Evolutionary conservation across 2,329 filamentous ascomycete genomes (phyloP), one percentile per base, ranked within the genome.

Genomic region (Aspergillus neoniger): DNA sequence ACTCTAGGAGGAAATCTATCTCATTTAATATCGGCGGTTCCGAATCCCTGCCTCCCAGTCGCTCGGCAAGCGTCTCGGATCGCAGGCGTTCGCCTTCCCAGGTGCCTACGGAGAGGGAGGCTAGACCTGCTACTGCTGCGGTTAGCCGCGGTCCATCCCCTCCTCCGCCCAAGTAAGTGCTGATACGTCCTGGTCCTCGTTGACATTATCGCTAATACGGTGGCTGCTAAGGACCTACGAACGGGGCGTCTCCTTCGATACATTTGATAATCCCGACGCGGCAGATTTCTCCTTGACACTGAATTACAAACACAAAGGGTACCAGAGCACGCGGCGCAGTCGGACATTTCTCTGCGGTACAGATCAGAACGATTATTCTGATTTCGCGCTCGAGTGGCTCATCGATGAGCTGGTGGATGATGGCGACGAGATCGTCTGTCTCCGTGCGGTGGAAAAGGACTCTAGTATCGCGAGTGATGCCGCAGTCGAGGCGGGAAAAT

Each of bases 331-430:
- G 44, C 88, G 92, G 62, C 85, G 91, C 61, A 95, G 91, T 57
- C 87, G 93, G 56, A 96, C 91, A 8, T 96, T 96, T 70, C 87
- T 97, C 73, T 94, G 93, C 65, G 93, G 93, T 19, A 90, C 93
- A 17, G 93, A 96, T 76, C 91, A 94, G 70, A 92, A 96, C 69
- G 86, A 91, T 60, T 96, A 96, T 76, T 96, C 92, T 6, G 91
- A 96, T 64, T 95, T 94, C 76, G 93, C 93, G 15, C 82, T 97
- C 17, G 91, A 96, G 76, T 97, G 92, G 92, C 83, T 96, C 54
- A 86, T 97, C 41, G 91, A 96, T 69, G 92, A 96, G 77, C 83
- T 96, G 58, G 91, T 96, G 43, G 92, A 96, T 69, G 93, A 96
- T 70, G 92, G 93, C 17, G 93, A 97, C 72, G 92, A 96, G 76